Percentiles rank a stretch among this genome's conserved stretches.
Evolutionary conservation across 2,329 filamentous ascomycete genomes (phyloP).

Genomic region (Cryphonectria nitschkei): DNA sequence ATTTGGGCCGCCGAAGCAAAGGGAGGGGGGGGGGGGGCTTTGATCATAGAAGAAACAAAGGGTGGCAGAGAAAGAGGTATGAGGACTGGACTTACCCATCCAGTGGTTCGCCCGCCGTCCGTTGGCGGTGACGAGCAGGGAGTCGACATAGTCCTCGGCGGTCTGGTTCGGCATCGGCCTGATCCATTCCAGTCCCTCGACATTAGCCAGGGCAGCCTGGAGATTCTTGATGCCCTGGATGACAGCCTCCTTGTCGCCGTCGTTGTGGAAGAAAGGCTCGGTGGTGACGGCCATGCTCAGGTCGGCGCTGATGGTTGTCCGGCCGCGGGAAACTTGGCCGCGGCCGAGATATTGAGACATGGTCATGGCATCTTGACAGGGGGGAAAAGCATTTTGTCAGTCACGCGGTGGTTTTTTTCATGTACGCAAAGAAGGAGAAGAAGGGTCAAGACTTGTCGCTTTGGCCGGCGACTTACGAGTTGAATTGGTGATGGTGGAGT

Average conservation of each 20-base stretch:
- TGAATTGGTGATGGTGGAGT: conserved; percentile 34
- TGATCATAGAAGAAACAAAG: too few species aligned
- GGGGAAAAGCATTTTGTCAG: conserved; percentile 16
- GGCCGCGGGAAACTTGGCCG: conserved; percentile 63
- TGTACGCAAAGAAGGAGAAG: background rate
- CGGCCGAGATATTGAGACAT: conserved; percentile 67
- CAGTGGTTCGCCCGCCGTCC: conserved; percentile 28
- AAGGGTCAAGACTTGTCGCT: background rate
- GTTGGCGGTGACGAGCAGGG: conserved; percentile 31
- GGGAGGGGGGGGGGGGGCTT: too few species aligned
- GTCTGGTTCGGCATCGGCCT: conserved; percentile 56
- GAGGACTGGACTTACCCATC: conserved; percentile 18
- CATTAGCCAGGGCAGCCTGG: conserved; percentile 54
- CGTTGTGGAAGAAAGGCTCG: conserved; percentile 62
- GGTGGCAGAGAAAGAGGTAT: background rate
- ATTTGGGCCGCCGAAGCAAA: too few species aligned
- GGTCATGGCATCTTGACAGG: conserved; percentile 49
- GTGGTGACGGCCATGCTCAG: conserved; percentile 63
- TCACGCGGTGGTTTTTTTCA: too few species aligned
- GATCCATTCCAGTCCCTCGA: conserved; percentile 59
- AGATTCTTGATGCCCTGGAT: conserved; percentile 66
- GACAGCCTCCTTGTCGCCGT: conserved; percentile 65
- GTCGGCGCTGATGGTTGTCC: conserved; percentile 61
- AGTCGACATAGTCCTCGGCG: conserved; percentile 59
- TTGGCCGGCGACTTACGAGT: conserved; percentile 28